Conservation (phyloP, 2,329 filamentous ascomycete species). For the Colletotrichum plurivorum region DNA sequence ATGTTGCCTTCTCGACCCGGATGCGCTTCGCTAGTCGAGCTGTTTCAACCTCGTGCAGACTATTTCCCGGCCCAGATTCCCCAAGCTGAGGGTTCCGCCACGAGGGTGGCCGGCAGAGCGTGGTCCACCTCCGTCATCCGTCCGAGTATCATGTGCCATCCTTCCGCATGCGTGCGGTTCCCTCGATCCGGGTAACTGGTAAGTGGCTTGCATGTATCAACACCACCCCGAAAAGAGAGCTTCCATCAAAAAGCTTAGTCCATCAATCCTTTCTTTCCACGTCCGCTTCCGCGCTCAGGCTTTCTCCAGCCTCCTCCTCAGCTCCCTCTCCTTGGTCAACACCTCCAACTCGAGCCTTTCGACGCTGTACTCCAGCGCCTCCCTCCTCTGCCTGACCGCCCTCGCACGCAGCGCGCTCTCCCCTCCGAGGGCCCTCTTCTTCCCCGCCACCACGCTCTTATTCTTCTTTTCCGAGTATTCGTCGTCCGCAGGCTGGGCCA, state of each 20-base stretch:
- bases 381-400: constrained; percentile 84
- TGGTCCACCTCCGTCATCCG: constrained; percentile 3
- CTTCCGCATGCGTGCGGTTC: constrained; percentile 8
- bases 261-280: too few species aligned
- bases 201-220: neutral
- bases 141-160: constrained; percentile 29
- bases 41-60: too few species aligned
- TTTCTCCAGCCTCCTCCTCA: constrained; percentile 64
- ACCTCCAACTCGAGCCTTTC: constrained; percentile 89
- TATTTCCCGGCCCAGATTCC: too few species aligned
- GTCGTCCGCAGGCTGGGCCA: constrained; percentile 50
- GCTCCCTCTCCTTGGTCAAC: constrained; percentile 78
- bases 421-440: constrained; percentile 61
- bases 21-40: too few species aligned
- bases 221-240: too few species aligned
- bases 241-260: too few species aligned
- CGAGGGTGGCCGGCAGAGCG: neutral
- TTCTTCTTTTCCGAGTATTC: constrained; percentile 42
- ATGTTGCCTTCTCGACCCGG: too few species aligned
- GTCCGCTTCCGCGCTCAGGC: constrained; percentile 40
- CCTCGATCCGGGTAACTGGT: neutral
- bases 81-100: too few species aligned
- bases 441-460: constrained; percentile 38
- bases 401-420: constrained; percentile 66
- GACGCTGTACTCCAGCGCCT: constrained; percentile 88